Conservation (phyloP, 2,329 filamentous ascomycete genomes). For the Fusarium sp. region DNA sequence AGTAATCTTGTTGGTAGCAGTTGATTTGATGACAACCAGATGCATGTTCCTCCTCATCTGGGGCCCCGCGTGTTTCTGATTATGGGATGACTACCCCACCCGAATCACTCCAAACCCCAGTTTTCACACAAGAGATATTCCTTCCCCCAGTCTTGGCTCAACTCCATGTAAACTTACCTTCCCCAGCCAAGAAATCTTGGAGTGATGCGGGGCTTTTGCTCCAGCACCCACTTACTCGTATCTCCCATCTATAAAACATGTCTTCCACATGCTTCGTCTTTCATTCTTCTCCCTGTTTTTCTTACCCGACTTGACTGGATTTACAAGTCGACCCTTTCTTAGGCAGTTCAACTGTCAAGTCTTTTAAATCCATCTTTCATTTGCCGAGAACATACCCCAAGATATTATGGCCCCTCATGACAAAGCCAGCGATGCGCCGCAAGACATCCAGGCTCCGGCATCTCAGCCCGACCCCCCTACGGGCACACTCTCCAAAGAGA, state of each 20-base stretch:
- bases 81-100: background rate
- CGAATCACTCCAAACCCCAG: constrained; percentile 4
- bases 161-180: background rate
- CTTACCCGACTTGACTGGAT: background rate
- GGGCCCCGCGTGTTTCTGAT: background rate
- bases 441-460: background rate
- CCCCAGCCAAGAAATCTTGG: constrained; percentile 6
- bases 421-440: constrained; percentile 4
- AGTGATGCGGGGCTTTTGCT: constrained; percentile 2
- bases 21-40: too few species aligned
- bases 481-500: background rate
- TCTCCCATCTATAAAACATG: constrained; percentile 6
- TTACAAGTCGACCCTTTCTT: background rate
- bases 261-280: background rate
- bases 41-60: background rate
- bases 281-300: background rate
- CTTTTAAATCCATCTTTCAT: background rate
- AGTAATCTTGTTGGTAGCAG: too few species aligned
- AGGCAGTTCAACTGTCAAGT: background rate
- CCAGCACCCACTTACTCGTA: background rate
- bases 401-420: background rate
- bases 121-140: background rate
- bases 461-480: background rate
- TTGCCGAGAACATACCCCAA: rapidly evolving
- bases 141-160: constrained; percentile 12